phyloP scores from a whole-genome alignment of 1,139 yeast genomes.

The Suhomyces choctaworum region DNA sequence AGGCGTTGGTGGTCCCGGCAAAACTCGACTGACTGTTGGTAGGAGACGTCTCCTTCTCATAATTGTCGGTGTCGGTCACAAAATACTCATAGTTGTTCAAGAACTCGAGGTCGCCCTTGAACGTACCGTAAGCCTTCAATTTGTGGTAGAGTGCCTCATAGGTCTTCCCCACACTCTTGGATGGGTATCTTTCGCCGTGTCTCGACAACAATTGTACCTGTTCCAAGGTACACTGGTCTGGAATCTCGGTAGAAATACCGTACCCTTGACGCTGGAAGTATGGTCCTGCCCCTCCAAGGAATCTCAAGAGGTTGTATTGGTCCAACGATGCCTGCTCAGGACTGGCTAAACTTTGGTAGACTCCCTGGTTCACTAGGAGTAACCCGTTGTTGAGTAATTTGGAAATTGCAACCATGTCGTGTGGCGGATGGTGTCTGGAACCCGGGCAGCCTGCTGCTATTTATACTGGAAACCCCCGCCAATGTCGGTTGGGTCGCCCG shows the following conservation, averaged over 20 bases:
- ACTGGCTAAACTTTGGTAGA: constrained; percentile 33
- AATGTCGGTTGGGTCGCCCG: too few species aligned
- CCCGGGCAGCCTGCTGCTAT: too few species aligned
- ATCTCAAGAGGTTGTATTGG: constrained; percentile 43
- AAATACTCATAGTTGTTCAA: constrained; percentile 37
- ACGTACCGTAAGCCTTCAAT: constrained; percentile 24
- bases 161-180: constrained; percentile 14
- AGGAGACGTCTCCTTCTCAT: constrained; percentile 26
- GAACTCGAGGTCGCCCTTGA: constrained; percentile 34
- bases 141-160: constrained; percentile 21
- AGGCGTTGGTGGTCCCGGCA: constrained; percentile 32
- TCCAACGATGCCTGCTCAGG: constrained; percentile 41
- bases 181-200: constrained; percentile 76
- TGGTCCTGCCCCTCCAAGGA: constrained; percentile 51
- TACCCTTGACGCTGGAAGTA: constrained; percentile 45
- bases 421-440: too few species aligned
- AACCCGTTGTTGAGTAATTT: constrained; percentile 31
- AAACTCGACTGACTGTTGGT: constrained; percentile 16
- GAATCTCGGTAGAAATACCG: constrained; percentile 49
- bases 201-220: constrained; percentile 66
- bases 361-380: constrained; percentile 26
- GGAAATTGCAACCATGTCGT: constrained; percentile 37
- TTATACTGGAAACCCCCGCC: too few species aligned
- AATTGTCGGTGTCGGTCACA: constrained; percentile 26
- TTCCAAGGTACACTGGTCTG: constrained; percentile 54